A percentile compares a stretch with the other conserved stretches of the same genome.
phyloP scores from a whole-genome alignment of 2,329 filamentous ascomycete species.

The Metarhizium album region DNA sequence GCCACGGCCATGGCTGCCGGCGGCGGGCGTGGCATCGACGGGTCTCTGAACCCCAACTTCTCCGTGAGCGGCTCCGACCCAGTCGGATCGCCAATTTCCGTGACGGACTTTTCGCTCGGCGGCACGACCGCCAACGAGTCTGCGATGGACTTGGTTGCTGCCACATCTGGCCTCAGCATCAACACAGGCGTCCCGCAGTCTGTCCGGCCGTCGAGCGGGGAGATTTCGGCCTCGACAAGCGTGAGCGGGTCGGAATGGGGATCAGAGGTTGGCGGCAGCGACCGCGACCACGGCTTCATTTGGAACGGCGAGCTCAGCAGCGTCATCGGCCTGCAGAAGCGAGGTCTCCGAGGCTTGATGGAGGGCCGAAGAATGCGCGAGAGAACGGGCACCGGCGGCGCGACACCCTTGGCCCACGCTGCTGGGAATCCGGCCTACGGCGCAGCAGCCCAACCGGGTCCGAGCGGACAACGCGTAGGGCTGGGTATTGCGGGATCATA shows the following conservation, averaged over 20 bases:
- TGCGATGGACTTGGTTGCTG: slow-evolving; percentile 20
- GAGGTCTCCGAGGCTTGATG: slow-evolving; percentile 85
- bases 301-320: slow-evolving; percentile 78
- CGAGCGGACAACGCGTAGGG: slow-evolving; percentile 31
- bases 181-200: slow-evolving; percentile 31
- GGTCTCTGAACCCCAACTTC: slow-evolving; percentile 51
- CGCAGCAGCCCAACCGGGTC: slow-evolving; percentile 11
- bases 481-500: slow-evolving; percentile 42
- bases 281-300: slow-evolving; percentile 36
- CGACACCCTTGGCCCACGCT: slow-evolving; percentile 12
- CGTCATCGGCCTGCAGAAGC: slow-evolving; percentile 91
- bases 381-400: slow-evolving; percentile 39
- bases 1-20: slow-evolving; percentile 96
- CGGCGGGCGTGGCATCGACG: slow-evolving; percentile 74
- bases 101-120: slow-evolving; percentile 23
- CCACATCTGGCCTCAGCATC: slow-evolving; percentile 33
- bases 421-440: slow-evolving; percentile 12
- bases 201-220: slow-evolving; percentile 32
- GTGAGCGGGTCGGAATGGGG: slow-evolving; percentile 46
- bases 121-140: slow-evolving; percentile 20
- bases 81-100: slow-evolving; percentile 23
- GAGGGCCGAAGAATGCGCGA: slow-evolving; percentile 82
- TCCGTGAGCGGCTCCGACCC: slow-evolving; percentile 41
- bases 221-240: slow-evolving; percentile 39
- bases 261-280: slow-evolving; percentile 40